A percentile compares a stretch with the other conserved stretches of the same genome.
phyloP scores from a whole-genome alignment of 1,284 basidiomycete genomes.

The Porphyrellus sp. region DNA sequence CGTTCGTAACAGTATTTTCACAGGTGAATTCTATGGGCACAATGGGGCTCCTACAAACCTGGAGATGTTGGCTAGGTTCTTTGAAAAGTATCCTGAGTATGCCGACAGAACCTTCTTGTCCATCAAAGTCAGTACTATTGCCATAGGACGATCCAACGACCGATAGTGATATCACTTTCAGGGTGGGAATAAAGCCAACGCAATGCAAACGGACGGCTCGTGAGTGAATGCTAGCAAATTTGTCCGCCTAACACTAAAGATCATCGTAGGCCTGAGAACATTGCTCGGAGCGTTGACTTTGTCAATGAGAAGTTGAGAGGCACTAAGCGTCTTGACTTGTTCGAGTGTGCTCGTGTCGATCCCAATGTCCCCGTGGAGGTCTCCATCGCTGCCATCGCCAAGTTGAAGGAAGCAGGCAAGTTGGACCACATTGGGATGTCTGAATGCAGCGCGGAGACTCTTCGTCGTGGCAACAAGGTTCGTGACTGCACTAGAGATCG shows the following conservation, averaged over 20 bases:
- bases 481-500: neutral
- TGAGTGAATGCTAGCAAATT: neutral
- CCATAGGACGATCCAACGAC: no score
- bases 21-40: constrained; percentile 36
- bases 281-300: constrained; percentile 41
- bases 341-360: constrained; percentile 43
- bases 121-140: constrained; percentile 41
- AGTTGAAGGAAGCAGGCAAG: constrained; percentile 41
- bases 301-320: constrained; percentile 43
- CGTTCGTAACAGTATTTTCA: no score
- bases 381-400: constrained; percentile 31
- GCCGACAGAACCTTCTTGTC: constrained; percentile 47
- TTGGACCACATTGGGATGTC: constrained; percentile 51
- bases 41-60: constrained; percentile 38
- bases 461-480: constrained; percentile 45
- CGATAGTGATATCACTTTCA: no score
- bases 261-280: constrained; percentile 37
- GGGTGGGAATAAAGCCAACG: no score
- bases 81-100: constrained; percentile 51
- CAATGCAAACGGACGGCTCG: constrained; percentile 15
- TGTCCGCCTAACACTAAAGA: no score
- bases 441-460: constrained; percentile 50
- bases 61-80: constrained; percentile 44
- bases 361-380: constrained; percentile 37
- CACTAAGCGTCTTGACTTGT: constrained; percentile 49